These are phyloP conservation scores for Yamadazyma endophytica DNA, from an alignment of 805 yeast species.

Conservation along the genomic window DNA sequence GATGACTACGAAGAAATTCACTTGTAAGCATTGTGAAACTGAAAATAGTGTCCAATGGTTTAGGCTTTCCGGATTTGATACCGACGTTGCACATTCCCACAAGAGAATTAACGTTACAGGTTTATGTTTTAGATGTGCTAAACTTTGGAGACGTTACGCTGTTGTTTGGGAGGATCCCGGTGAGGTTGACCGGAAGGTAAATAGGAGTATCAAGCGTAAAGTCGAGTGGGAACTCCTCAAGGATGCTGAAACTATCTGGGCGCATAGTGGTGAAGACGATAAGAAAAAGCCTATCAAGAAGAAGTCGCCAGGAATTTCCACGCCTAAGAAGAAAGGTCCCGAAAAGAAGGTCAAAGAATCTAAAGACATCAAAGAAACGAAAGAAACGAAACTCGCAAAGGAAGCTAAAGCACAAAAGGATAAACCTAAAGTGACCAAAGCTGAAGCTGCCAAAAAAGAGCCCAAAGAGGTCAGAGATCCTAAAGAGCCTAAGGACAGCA, in stretches of 20 bases:
- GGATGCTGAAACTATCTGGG: slow-evolving; percentile 55
- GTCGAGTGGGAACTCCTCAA: slow-evolving; percentile 63
- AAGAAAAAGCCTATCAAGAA: slow-evolving; percentile 5
- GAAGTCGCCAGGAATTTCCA: slow-evolving; percentile 3
- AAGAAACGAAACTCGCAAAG: slow-evolving; percentile 7
- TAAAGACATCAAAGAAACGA: background rate
- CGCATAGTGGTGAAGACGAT: slow-evolving; percentile 21
- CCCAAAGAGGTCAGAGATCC: too few species aligned
- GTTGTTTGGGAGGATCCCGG: slow-evolving; percentile 79
- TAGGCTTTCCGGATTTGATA: slow-evolving; percentile 58
- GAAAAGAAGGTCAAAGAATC: slow-evolving; percentile 7
- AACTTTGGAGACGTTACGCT: slow-evolving; percentile 88
- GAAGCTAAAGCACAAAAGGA: slow-evolving; percentile 9
- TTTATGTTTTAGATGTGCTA: slow-evolving; percentile 81
- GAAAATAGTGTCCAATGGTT: slow-evolving; percentile 59
- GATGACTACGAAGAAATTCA: slow-evolving; percentile 39
- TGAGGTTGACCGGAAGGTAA: slow-evolving; percentile 52
- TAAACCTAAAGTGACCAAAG: slow-evolving; percentile 7
- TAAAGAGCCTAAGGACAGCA: slow-evolving; percentile 10
- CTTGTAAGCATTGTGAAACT: slow-evolving; percentile 73
- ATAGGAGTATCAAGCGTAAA: slow-evolving; percentile 45
- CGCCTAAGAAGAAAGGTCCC: slow-evolving; percentile 3
- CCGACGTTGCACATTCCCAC: slow-evolving; percentile 11
- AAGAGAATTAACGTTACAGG: slow-evolving; percentile 40
- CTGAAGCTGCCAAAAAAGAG: slow-evolving; percentile 9